Evolutionary conservation across 2,329 filamentous ascomycete species (phyloP).

Genomic region (Xylaria sp.): DNA sequence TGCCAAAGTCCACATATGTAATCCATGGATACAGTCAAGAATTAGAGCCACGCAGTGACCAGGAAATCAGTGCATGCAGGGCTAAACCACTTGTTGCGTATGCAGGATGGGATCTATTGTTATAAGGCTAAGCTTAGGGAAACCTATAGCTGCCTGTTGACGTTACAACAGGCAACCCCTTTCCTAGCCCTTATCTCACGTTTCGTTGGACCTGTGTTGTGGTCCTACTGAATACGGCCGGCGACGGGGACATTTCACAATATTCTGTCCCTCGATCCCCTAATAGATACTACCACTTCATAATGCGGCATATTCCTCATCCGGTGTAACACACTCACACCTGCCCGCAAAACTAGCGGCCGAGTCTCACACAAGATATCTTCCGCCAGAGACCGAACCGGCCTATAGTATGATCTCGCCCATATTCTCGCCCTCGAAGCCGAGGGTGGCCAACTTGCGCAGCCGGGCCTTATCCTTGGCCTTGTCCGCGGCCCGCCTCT

Average conservation of each 20-base stretch:
- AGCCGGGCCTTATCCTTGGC: constrained; percentile 71
- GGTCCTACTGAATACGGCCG: constrained; percentile 8
- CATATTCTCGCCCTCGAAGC: constrained; percentile 85
- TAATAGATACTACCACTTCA: constrained; percentile 7
- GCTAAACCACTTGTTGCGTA: not conserved
- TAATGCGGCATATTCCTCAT: constrained; percentile 1
- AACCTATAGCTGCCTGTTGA: not conserved
- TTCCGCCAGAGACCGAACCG: not conserved
- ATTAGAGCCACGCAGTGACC: no score
- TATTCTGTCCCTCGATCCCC: constrained; percentile 55
- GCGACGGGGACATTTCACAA: constrained; percentile 60
- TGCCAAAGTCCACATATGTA: no score
- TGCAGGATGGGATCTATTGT: not conserved
- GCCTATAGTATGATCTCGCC: constrained; percentile 68
- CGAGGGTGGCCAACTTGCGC: constrained; percentile 73
- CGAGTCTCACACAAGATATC: not conserved
- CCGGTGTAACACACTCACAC: not conserved
- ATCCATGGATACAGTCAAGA: no score
- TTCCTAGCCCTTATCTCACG: constrained; percentile 1
- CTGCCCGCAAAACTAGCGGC: not conserved
- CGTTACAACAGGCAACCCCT: not conserved
- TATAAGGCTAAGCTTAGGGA: not conserved
- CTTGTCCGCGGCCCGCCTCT: constrained; percentile 71
- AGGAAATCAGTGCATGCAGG: no score
- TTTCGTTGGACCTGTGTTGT: constrained; percentile 1